phyloP scores from a whole-genome alignment of 73 alveolate genomes.

The Durusdinium trenchii region DNA sequence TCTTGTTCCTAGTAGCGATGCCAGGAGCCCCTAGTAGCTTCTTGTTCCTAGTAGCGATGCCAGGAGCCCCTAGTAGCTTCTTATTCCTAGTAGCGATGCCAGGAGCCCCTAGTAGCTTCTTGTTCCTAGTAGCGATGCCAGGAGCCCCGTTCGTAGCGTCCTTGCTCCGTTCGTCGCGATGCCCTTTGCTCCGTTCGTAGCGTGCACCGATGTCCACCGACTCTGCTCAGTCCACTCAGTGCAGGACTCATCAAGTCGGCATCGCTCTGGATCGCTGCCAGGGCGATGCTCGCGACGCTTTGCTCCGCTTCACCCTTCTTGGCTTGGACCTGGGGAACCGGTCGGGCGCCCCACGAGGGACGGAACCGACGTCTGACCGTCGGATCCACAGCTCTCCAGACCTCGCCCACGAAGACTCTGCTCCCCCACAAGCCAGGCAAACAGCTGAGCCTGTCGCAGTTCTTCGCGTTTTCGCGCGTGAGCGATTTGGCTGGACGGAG shows the following conservation, averaged over 20 bases:
- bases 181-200: too few relatives aligned
- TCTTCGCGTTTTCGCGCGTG: too few relatives aligned
- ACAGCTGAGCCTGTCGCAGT: slow-evolving; percentile 58
- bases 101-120: too few relatives aligned
- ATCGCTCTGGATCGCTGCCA: slow-evolving; percentile 66
- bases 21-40: too few relatives aligned
- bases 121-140: too few relatives aligned
- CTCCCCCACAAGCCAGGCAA: slow-evolving; percentile 54
- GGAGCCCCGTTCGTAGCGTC: too few relatives aligned
- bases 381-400: not conserved
- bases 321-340: not conserved
- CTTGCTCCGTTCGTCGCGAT: too few relatives aligned
- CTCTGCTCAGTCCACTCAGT: not conserved
- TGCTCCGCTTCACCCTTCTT: slow-evolving; percentile 74
- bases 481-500: too few relatives aligned
- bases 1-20: too few relatives aligned
- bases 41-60: too few relatives aligned
- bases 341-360: not conserved
- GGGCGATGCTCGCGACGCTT: slow-evolving; percentile 49
- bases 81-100: too few relatives aligned
- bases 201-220: not conserved
- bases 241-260: slow-evolving; percentile 30
- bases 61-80: too few relatives aligned
- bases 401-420: slow-evolving; percentile 66
- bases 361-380: not conserved